phyloP scores from a whole-genome alignment of 345 rosid species.

The Carallia brachiata region DNA sequence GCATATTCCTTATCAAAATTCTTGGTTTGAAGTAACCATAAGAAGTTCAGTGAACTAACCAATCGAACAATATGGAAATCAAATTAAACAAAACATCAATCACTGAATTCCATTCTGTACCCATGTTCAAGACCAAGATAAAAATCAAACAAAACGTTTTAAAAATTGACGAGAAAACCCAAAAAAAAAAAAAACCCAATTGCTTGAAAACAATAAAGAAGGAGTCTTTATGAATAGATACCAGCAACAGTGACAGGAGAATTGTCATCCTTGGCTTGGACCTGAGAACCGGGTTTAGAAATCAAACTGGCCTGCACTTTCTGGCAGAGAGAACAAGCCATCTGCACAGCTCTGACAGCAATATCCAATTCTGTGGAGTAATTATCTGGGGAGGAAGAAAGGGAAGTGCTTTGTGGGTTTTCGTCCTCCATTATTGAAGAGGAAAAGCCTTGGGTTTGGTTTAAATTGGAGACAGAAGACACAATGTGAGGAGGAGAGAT shows the following conservation, averaged over 20 bases:
- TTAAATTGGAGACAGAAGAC: slow-evolving; percentile 28
- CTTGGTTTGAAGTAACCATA: not conserved
- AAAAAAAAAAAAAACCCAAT: not conserved
- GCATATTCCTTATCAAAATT: slow-evolving; percentile 3
- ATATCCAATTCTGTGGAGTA: slow-evolving; percentile 43
- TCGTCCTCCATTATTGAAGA: slow-evolving; percentile 28
- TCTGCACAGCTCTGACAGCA: slow-evolving; percentile 54
- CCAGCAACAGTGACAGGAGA: slow-evolving; percentile 56
- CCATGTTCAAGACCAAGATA: slow-evolving; percentile 5
- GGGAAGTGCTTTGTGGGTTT: slow-evolving; percentile 8
- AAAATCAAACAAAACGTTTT: not conserved
- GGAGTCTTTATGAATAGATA: slow-evolving; percentile 6
- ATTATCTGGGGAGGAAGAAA: slow-evolving; percentile 14
- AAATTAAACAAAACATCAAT: not conserved
- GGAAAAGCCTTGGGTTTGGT: slow-evolving; percentile 12
- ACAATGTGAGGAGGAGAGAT: slow-evolving; percentile 6
- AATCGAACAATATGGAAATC: not conserved
- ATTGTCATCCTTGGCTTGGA: slow-evolving; percentile 50
- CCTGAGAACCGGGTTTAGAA: slow-evolving; percentile 23
- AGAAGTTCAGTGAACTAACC: not conserved
- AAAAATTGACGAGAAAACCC: not conserved
- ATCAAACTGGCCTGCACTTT: slow-evolving; percentile 44
- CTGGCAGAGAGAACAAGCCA: slow-evolving; percentile 54
- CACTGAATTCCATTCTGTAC: not conserved
- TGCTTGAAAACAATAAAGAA: not conserved